Base-by-base conservation (phyloP, 345 rosid species). In the Eucalyptus sp. region DNA sequence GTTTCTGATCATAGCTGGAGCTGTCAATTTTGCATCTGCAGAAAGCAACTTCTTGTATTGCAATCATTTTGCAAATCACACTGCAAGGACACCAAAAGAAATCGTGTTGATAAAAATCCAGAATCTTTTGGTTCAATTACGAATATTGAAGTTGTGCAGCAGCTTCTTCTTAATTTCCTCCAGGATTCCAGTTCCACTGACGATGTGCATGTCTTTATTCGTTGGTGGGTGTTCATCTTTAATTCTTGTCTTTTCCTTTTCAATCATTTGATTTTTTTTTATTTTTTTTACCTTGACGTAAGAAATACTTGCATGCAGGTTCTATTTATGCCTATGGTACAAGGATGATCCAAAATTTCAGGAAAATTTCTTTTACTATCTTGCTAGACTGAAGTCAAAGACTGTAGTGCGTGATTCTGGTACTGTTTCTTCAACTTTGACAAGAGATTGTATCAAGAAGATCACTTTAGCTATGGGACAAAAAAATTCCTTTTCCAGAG, bases 401-500 rank as follows among this genome's bases (percentile, higher is more conserved):
- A 91, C 97, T 87, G 90, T 98, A 87, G 95, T 96, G 88, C 99
- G 97, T 80, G 96, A 96, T 86, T 94, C 97, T 81, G 99, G 96
- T 86, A 90, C 93, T 83, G 90, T 90, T 79, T 91, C 92, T 88
- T 95, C 98, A 27, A 90, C 90, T 83, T 92, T 97, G 92, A 90
- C 92, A 22, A 96, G 99, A 92, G 97, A 95, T 87, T 93, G 95
- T 18, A 91, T 95, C 43, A 98, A 98, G 96, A 96, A 95, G 93
- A 95, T 98, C 90, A 94, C 97, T 87, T 91, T 94, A 93, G 95
- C 96, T 48, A 91, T 98, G 90, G 99, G 99, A 91, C 96, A 94
- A 90, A 96, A 97, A 84, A 98, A 94, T 94, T 97, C 99, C 86
- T 98, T 98, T 91, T 95, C 96, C 89, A 95, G 99, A 93, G 99